A percentile compares a stretch with the other conserved stretches of the same genome.
Conservation (phyloP, 495 filamentous ascomycete genomes). For the Aspergillus mulundensis region DNA sequence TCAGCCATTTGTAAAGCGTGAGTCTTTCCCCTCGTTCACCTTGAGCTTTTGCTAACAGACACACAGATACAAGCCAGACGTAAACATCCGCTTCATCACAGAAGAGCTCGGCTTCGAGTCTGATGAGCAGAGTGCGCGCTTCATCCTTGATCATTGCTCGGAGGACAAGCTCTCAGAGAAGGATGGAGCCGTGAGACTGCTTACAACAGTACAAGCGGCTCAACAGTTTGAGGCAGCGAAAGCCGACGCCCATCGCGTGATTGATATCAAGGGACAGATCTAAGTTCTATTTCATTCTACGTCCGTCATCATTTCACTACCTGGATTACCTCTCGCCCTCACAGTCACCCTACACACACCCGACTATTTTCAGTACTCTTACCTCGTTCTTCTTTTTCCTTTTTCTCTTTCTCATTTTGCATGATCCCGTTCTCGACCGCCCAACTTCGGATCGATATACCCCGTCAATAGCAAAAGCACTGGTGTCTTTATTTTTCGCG, state of each 20-base stretch:
- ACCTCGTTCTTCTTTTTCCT: neutral
- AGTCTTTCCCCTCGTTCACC: conserved; percentile 37
- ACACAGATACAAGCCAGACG: conserved; percentile 79
- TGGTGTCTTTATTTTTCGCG: neutral
- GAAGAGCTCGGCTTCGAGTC: conserved; percentile 95
- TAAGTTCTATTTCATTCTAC: conserved; percentile 37
- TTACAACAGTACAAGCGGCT: conserved; percentile 66
- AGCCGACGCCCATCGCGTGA: conserved; percentile 67
- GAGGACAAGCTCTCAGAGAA: conserved; percentile 75
- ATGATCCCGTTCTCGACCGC: neutral
- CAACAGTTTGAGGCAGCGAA: conserved; percentile 69
- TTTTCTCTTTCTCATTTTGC: neutral
- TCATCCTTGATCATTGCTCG: conserved; percentile 74
- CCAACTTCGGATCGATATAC: conserved; percentile 13
- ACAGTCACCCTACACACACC: neutral
- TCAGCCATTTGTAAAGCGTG: conserved; percentile 91
- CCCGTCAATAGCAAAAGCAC: conserved; percentile 14
- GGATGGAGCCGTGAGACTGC: conserved; percentile 65
- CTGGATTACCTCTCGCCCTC: neutral
- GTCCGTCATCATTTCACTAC: neutral
- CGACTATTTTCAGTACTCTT: neutral
- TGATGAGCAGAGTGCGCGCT: conserved; percentile 83
- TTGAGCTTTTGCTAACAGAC: neutral
- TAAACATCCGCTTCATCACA: conserved; percentile 85
- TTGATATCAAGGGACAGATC: conserved; percentile 97